Evolutionary conservation across 192 early-diverging fungal species (phyloP).

Genomic region (Umbelopsis sp.): DNA sequence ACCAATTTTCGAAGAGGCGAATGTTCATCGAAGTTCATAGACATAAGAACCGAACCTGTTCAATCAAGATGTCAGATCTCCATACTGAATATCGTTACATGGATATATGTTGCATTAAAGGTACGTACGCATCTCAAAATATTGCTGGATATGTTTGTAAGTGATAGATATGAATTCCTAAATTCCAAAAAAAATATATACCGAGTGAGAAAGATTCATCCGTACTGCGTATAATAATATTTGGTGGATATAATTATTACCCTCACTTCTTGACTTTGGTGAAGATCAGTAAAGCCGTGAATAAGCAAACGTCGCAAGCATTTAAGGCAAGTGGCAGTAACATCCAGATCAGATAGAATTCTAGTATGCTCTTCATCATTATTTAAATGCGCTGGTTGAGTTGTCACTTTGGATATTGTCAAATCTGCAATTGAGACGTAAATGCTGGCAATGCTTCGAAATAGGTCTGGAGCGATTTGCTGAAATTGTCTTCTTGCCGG

Average conservation of each 20-base stretch:
- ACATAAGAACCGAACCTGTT: conserved; percentile 29
- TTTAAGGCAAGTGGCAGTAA: conserved; percentile 70
- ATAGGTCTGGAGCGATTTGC: conserved; percentile 71
- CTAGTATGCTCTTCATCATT: conserved; percentile 32
- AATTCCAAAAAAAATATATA: conserved; percentile 6
- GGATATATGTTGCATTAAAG: not conserved
- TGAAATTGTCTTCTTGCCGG: conserved; percentile 30
- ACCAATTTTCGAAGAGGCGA: conserved; percentile 35
- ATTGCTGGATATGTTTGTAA: conserved; percentile 57
- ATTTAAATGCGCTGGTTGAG: not conserved
- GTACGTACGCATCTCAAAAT: conserved; percentile 50
- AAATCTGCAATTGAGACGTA: conserved; percentile 62
- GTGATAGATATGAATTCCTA: conserved; percentile 46
- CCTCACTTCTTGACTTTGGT: conserved; percentile 58
- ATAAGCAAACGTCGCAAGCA: conserved; percentile 76
- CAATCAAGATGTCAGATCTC: too few relatives aligned
- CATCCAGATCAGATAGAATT: conserved; percentile 51
- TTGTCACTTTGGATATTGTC: conserved; percentile 49
- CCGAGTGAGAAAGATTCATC: too few relatives aligned
- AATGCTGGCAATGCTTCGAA: conserved; percentile 64
- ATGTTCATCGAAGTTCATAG: conserved; percentile 40
- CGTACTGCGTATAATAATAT: not conserved
- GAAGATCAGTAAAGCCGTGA: conserved; percentile 68
- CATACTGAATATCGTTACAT: too few relatives aligned
- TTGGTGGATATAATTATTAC: conserved; percentile 18